Conservation (phyloP, 768 basidiomycete genomes). For the Mycena amicta region DNA sequence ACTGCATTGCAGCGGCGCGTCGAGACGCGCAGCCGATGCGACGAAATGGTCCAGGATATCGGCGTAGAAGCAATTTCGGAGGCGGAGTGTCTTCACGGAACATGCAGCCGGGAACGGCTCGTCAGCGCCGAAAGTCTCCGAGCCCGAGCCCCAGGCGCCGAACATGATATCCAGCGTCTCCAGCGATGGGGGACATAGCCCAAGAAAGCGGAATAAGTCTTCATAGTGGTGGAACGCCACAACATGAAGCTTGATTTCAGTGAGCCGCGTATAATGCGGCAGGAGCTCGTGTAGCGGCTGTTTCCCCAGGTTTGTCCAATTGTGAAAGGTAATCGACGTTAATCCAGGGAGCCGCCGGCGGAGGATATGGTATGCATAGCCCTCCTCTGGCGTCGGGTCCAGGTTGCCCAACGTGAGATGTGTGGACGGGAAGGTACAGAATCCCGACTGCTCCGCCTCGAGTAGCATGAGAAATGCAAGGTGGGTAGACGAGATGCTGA, state of each 20-base stretch:
- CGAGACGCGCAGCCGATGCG: background rate
- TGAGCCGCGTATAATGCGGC: background rate
- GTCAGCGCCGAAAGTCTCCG: too few species aligned
- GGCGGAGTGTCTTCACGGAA: background rate
- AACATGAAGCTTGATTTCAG: background rate
- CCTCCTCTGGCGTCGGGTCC: background rate
- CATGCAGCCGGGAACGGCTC: background rate
- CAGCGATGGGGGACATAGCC: background rate
- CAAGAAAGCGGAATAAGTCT: slow-evolving; percentile 9
- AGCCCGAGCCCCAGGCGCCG: background rate
- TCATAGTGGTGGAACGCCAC: background rate
- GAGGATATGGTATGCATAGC: background rate
- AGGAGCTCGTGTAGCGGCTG: slow-evolving; percentile 3
- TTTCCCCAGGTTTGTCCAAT: background rate
- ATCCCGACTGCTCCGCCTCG: background rate
- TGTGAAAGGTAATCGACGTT: slow-evolving; percentile 1
- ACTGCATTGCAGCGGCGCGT: background rate
- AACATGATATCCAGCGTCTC: background rate
- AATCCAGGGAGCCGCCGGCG: background rate
- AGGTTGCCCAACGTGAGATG: slow-evolving; percentile 2
- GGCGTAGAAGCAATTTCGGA: background rate
- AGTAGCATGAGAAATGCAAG: slow-evolving; percentile 5
- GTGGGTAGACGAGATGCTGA: slow-evolving; percentile 2
- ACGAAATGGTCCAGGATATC: background rate
- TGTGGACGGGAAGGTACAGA: slow-evolving; percentile 2